Evolutionary conservation across 345 rosid species (phyloP).

Genomic region (Aquilaria malaccensis): DNA sequence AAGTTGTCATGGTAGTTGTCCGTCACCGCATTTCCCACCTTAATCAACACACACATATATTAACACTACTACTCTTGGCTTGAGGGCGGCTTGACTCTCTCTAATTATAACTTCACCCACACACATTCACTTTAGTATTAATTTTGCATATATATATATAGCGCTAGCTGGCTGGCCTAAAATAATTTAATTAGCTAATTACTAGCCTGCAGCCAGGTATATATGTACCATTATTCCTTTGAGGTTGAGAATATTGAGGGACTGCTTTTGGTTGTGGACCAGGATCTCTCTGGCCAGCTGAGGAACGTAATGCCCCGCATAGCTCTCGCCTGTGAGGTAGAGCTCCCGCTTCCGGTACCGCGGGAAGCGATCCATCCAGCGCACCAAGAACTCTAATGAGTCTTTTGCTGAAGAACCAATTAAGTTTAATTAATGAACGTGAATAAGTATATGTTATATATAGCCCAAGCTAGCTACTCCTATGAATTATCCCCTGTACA

Average conservation of each 20-base stretch:
- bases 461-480: too few species aligned
- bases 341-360: conserved; percentile 68
- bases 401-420: conserved; percentile 53
- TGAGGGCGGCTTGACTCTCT: too few species aligned
- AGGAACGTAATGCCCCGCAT: conserved; percentile 99
- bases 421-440: neutral
- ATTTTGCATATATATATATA: too few species aligned
- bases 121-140: too few species aligned
- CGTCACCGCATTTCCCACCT: conserved; percentile 98
- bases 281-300: conserved; percentile 77
- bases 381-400: conserved; percentile 63
- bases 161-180: too few species aligned
- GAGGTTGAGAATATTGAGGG: conserved; percentile 36
- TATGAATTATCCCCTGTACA: neutral
- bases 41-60: neutral
- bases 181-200: too few species aligned
- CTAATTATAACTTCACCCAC: too few species aligned
- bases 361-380: conserved; percentile 81
- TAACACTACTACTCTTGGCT: neutral
- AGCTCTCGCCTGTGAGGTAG: conserved; percentile 88
- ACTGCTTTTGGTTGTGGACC: conserved; percentile 36
- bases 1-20: conserved; percentile 89
- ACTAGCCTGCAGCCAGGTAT: too few species aligned
- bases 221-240: conserved; percentile 75
- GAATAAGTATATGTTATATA: neutral